These are phyloP conservation scores for Cinchona pubescens DNA, from an alignment of 257 asterid species.

Conservation along the genomic window DNA sequence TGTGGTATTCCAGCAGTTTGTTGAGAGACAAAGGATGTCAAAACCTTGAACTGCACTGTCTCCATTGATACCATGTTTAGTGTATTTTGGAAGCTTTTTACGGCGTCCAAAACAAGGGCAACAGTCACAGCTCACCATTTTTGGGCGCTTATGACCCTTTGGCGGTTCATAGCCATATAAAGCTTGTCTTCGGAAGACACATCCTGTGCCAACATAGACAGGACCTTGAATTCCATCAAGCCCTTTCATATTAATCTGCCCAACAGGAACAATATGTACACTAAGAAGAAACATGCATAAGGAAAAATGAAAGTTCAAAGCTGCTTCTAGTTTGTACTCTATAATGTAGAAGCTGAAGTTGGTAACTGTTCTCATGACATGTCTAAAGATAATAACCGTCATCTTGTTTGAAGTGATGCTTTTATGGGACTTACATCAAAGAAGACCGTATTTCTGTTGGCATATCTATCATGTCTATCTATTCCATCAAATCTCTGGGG, in stretches of 20 bases:
- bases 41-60: constrained; percentile 55
- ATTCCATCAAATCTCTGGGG: constrained; percentile 96
- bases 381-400: too few species aligned
- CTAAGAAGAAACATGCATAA: too few species aligned
- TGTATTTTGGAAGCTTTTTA: constrained; percentile 55
- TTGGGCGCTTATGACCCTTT: constrained; percentile 61
- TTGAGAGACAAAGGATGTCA: constrained; percentile 6
- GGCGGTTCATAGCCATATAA: constrained; percentile 86
- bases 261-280: too few species aligned
- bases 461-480: constrained; percentile 80
- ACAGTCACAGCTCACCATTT: constrained; percentile 89
- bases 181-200: constrained; percentile 91
- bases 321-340: too few species aligned
- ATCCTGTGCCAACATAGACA: constrained; percentile 87
- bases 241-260: constrained; percentile 93
- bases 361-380: too few species aligned
- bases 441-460: constrained; percentile 83
- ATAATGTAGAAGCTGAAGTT: too few species aligned
- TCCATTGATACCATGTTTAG: constrained; percentile 52
- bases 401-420: too few species aligned
- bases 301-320: too few species aligned
- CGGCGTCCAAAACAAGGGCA: constrained; percentile 84
- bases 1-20: neutral
- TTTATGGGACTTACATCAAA: constrained; percentile 73
- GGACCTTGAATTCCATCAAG: constrained; percentile 98